These are phyloP conservation scores for Leccinum fuscescens DNA, from an alignment of 1,284 basidiomycete genomes.

Conservation along the genomic window DNA sequence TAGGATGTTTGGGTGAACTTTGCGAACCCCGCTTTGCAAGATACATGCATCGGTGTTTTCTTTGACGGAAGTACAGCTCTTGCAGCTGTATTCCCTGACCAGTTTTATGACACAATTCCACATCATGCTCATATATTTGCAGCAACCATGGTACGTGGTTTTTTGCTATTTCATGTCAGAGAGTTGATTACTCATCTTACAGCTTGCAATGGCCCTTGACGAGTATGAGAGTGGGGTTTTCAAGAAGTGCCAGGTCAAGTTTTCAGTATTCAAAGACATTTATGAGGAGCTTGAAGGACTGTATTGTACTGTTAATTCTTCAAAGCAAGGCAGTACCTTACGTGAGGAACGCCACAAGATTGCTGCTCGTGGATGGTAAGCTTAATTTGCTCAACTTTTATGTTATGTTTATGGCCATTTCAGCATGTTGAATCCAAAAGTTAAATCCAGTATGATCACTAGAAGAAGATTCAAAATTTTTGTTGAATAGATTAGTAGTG, in stretches of 20 bases:
- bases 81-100: background rate
- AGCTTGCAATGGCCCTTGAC: background rate
- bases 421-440: background rate
- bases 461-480: background rate
- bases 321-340: background rate
- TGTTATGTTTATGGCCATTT: background rate
- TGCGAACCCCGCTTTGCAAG: background rate
- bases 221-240: background rate
- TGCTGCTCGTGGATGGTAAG: background rate
- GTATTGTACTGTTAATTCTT: background rate
- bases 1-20: background rate
- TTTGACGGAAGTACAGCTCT: background rate
- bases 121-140: background rate
- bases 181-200: background rate
- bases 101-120: background rate
- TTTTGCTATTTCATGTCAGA: background rate
- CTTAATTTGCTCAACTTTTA: background rate
- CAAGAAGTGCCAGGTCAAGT: background rate
- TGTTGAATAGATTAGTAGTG: background rate
- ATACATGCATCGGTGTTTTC: background rate
- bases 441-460: background rate
- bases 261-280: background rate
- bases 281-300: background rate
- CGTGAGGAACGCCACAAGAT: background rate
- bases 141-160: background rate